These are phyloP conservation scores for Beauveria sp. DNA, from an alignment of 2,329 filamentous ascomycete genomes.

Conservation along the genomic window DNA sequence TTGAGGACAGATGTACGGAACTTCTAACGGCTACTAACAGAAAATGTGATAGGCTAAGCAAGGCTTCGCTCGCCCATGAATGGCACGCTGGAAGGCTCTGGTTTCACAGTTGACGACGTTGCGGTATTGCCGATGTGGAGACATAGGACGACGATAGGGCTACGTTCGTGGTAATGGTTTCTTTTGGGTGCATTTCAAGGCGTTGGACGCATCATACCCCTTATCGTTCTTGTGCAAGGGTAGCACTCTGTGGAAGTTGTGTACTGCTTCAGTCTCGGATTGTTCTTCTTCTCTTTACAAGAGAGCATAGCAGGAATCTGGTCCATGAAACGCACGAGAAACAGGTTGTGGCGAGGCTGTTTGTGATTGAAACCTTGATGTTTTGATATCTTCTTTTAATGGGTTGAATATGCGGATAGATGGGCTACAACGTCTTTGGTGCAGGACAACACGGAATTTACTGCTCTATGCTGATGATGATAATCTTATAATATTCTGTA, in stretches of 20 bases:
- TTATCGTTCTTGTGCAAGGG: constrained; percentile 3
- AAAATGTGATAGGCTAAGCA: constrained; percentile 20
- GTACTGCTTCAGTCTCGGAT: neutral
- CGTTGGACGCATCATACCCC: constrained; percentile 10
- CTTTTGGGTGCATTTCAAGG: constrained; percentile 12
- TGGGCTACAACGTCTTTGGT: neutral
- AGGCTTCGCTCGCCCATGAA: constrained; percentile 23
- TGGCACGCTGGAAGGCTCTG: neutral
- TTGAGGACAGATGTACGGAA: neutral
- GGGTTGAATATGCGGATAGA: constrained; percentile 2
- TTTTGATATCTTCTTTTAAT: constrained; percentile 2
- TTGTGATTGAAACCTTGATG: constrained; percentile 6
- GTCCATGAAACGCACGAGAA: neutral
- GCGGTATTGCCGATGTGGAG: neutral
- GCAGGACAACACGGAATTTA: neutral
- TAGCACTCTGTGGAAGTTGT: neutral
- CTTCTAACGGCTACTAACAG: neutral
- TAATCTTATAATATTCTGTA: neutral
- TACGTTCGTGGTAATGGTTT: neutral
- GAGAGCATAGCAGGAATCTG: neutral
- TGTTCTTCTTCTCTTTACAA: neutral
- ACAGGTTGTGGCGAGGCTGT: neutral
- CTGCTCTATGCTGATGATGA: neutral
- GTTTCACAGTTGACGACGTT: neutral
- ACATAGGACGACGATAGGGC: neutral